Percentiles rank a stretch among this genome's conserved stretches.
Evolutionary conservation across 495 filamentous ascomycete genomes (phyloP).

Genomic region (Platismatia glauca): DNA sequence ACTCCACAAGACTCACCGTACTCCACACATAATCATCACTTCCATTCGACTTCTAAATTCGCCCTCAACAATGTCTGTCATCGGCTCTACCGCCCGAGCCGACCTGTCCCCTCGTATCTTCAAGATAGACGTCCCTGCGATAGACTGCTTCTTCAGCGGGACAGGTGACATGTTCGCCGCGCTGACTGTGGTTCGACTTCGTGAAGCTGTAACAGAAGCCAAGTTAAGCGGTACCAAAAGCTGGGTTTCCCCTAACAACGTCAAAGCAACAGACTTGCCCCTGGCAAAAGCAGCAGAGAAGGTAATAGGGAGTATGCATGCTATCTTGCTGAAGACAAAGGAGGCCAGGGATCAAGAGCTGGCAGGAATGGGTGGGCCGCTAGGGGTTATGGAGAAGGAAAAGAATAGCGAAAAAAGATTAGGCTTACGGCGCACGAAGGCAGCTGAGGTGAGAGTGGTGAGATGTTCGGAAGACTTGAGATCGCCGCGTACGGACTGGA

Average conservation of each 20-base stretch:
- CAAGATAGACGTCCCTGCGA: conserved; percentile 71
- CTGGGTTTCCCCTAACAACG: conserved; percentile 62
- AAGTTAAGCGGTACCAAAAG: conserved; percentile 43
- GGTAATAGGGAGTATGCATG: conserved; percentile 89
- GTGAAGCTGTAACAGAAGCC: conserved; percentile 57
- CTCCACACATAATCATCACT: conserved; percentile 91
- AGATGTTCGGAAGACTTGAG: conserved; percentile 58
- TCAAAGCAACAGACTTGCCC: conserved; percentile 61
- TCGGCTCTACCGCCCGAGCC: conserved; percentile 64
- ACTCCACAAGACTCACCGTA: conserved; percentile 64
- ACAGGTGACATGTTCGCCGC: conserved; percentile 99
- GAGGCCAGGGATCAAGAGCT: conserved; percentile 54
- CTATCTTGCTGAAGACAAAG: conserved; percentile 69
- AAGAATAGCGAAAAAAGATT: conserved; percentile 51
- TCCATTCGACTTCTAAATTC: conserved; percentile 52
- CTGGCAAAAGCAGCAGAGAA: conserved; percentile 74
- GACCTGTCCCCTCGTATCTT: conserved; percentile 63
- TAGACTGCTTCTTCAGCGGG: conserved; percentile 89
- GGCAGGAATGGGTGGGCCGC: conserved; percentile 28
- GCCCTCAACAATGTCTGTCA: conserved; percentile 54
- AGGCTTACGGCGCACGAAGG: conserved; percentile 61
- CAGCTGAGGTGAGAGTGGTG: conserved; percentile 71
- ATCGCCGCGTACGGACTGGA: conserved; percentile 51
- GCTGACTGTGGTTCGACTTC: conserved; percentile 76
- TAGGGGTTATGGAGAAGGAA: conserved; percentile 31